A percentile compares a stretch with the other conserved stretches of the same genome.
These are phyloP conservation scores for Candida pseudofarinosa DNA, from an alignment of 805 yeast species.

Conservation along the genomic window DNA sequence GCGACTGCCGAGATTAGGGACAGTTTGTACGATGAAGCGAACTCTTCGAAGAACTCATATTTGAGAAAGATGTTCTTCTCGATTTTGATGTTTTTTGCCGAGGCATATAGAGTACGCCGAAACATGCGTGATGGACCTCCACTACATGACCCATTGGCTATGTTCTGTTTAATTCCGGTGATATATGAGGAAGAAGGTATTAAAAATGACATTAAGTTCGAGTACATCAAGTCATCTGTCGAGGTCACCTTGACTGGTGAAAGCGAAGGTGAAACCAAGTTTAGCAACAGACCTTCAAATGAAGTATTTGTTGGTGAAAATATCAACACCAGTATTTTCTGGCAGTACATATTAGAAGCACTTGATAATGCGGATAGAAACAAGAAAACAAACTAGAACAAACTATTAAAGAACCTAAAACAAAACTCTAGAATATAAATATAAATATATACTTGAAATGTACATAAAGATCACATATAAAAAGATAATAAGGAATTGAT, in stretches of 20 bases:
- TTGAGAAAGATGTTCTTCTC: constrained; percentile 36
- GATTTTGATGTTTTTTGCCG: constrained; percentile 19
- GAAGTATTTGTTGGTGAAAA: constrained; percentile 15
- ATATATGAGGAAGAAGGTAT: constrained; percentile 15
- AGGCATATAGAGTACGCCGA: constrained; percentile 8
- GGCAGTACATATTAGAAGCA: constrained; percentile 13
- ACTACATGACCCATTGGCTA: constrained; percentile 76
- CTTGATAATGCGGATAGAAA: constrained; percentile 14
- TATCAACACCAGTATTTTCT: constrained; percentile 13
- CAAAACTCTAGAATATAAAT: background rate
- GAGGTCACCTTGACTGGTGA: constrained; percentile 25
- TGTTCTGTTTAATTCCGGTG: constrained; percentile 53
- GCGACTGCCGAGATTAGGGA: constrained; percentile 31
- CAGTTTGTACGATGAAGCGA: constrained; percentile 26
- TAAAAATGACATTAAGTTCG: constrained; percentile 18
- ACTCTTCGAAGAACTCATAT: constrained; percentile 27
- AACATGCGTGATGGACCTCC: constrained; percentile 55
- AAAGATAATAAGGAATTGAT: too few species aligned
- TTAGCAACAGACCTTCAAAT: constrained; percentile 2
- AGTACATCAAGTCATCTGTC: constrained; percentile 22
- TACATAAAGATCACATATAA: background rate
- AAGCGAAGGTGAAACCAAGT: constrained; percentile 23
- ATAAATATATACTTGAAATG: background rate
- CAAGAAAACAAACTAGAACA: background rate
- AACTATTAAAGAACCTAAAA: background rate